Conservation (phyloP, 345 rosid genomes). For the Isatis tinctoria region DNA sequence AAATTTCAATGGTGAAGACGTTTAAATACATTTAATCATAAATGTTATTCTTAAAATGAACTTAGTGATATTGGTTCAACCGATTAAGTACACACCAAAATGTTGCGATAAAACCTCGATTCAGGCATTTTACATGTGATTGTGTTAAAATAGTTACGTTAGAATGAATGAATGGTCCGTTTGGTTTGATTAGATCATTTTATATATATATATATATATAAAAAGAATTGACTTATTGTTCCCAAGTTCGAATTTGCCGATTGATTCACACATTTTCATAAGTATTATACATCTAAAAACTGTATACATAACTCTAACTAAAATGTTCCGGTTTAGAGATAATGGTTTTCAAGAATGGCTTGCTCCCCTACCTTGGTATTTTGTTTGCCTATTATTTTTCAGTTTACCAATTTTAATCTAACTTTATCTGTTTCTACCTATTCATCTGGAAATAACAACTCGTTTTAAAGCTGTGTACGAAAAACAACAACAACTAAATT, state of each 20-base stretch:
- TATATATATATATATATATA: no score
- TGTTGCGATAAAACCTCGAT: neutral
- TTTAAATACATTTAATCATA: neutral
- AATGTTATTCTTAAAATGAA: neutral
- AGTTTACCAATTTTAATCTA: neutral
- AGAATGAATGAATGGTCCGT: neutral
- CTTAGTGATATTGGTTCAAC: neutral
- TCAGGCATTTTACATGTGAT: neutral
- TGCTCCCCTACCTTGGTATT: neutral
- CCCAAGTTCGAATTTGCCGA: neutral
- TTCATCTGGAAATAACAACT: neutral
- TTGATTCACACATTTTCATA: neutral
- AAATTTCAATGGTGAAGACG: slow-evolving; percentile 8
- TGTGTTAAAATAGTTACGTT: neutral
- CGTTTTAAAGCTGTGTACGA: neutral
- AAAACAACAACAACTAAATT: neutral
- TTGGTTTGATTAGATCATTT: neutral
- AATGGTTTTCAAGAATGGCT: neutral
- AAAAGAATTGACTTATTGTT: neutral
- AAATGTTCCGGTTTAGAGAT: neutral
- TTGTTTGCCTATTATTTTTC: neutral
- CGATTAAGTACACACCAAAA: neutral
- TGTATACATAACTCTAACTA: neutral
- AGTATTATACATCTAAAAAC: no score
- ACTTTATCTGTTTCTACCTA: neutral